phyloP scores from a whole-genome alignment of 2,329 filamentous ascomycete genomes.

The Colletotrichum sp. region DNA sequence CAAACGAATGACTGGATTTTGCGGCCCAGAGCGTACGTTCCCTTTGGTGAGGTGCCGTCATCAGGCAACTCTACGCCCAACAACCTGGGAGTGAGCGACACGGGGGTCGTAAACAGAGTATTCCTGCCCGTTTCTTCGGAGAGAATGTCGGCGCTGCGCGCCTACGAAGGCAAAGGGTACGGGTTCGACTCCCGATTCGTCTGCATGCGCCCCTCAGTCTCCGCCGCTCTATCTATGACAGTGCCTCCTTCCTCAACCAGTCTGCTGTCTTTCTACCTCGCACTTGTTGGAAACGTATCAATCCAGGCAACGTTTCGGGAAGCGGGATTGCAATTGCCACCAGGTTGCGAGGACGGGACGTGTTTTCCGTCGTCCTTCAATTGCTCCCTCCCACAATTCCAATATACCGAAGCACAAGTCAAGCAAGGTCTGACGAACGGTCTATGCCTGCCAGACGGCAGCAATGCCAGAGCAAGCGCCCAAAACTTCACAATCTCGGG shows the following conservation, averaged over 20 bases:
- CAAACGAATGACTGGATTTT: not conserved
- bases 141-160: not conserved
- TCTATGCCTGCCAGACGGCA: not conserved
- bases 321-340: not conserved
- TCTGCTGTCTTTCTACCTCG: not conserved
- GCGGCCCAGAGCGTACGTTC: not conserved
- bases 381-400: not conserved
- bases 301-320: not conserved
- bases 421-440: not conserved
- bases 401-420: not conserved
- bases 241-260: not conserved
- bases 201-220: not conserved
- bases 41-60: not conserved
- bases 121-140: not conserved
- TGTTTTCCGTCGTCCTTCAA: not conserved
- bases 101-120: not conserved
- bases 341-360: not conserved
- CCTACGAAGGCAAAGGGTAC: not conserved
- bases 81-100: not conserved
- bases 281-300: not conserved
- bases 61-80: not conserved
- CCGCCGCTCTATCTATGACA: not conserved
- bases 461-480: not conserved
- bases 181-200: not conserved
- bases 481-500: not conserved